A percentile compares a stretch with the other conserved stretches of the same genome.
Conservation (phyloP, 2,329 filamentous ascomycete genomes). For the Neocucurbitaria cava region DNA sequence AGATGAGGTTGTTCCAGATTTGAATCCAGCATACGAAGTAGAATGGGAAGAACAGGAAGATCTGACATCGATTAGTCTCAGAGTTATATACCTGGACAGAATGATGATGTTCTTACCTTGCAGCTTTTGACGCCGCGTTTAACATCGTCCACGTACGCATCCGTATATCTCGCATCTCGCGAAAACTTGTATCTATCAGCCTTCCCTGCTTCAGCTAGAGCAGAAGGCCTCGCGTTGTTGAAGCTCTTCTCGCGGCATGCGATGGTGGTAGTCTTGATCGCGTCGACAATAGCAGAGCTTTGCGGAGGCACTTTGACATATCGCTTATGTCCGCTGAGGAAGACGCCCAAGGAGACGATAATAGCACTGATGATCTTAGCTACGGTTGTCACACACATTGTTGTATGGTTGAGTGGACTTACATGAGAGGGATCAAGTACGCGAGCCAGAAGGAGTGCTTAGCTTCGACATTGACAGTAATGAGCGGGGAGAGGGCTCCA, state of each 20-base stretch:
- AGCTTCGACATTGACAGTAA: slow-evolving; percentile 15
- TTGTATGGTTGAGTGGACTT: neutral
- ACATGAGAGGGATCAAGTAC: slow-evolving; percentile 11
- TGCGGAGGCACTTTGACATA: slow-evolving; percentile 11
- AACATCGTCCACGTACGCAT: slow-evolving; percentile 16
- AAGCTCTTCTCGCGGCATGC: slow-evolving; percentile 10
- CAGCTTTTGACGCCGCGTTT: slow-evolving; percentile 10
- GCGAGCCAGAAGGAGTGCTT: slow-evolving; percentile 13
- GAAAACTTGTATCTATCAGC: neutral
- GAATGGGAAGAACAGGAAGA: slow-evolving; percentile 20
- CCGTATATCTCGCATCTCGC: slow-evolving; percentile 4
- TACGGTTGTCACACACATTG: neutral
- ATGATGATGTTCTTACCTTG: slow-evolving; percentile 4
- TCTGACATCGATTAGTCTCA: no score
- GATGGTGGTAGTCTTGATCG: slow-evolving; percentile 10
- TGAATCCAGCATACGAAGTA: slow-evolving; percentile 42
- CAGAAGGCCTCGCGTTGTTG: slow-evolving; percentile 12
- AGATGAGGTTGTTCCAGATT: slow-evolving; percentile 40
- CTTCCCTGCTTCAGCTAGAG: slow-evolving; percentile 1
- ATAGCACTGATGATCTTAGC: slow-evolving; percentile 1
- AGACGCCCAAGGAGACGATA: slow-evolving; percentile 4
- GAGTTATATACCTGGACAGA: no score
- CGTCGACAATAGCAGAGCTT: slow-evolving; percentile 15
- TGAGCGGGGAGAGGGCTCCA: slow-evolving; percentile 7
- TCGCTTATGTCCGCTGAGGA: slow-evolving; percentile 8